A percentile compares a stretch with the other conserved stretches of the same genome.
Conservation (phyloP, 805 yeast genomes). For the Candida chilensis region DNA sequence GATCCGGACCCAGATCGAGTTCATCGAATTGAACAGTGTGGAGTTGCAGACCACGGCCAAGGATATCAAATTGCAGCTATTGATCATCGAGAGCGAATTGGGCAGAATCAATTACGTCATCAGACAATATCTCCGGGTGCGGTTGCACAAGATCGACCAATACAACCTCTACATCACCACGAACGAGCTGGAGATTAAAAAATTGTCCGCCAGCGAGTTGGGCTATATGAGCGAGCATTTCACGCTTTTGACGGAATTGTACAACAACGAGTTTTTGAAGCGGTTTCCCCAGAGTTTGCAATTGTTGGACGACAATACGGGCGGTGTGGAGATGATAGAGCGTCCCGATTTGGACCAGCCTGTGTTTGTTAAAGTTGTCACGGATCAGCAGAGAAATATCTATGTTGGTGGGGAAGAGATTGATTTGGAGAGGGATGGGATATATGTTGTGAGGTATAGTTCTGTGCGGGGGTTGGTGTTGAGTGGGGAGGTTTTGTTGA, state of each 20-base stretch:
- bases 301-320: slow-evolving; percentile 66
- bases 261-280: slow-evolving; percentile 56
- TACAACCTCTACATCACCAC: slow-evolving; percentile 52
- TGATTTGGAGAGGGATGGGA: slow-evolving; percentile 51
- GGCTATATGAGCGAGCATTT: slow-evolving; percentile 64
- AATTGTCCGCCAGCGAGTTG: slow-evolving; percentile 51
- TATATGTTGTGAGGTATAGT: slow-evolving; percentile 67
- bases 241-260: slow-evolving; percentile 51
- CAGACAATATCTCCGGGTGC: slow-evolving; percentile 72
- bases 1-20: slow-evolving; percentile 63
- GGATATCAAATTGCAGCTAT: slow-evolving; percentile 67
- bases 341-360: slow-evolving; percentile 70
- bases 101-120: slow-evolving; percentile 79
- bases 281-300: slow-evolving; percentile 63
- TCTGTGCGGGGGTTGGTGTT: slow-evolving; percentile 30
- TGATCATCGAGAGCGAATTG: slow-evolving; percentile 85
- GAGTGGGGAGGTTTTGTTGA: slow-evolving; percentile 30
- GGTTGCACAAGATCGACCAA: slow-evolving; percentile 69
- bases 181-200: slow-evolving; percentile 20
- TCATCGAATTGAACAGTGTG: slow-evolving; percentile 69
- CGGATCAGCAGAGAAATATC: slow-evolving; percentile 25
- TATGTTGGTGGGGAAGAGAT: slow-evolving; percentile 45
- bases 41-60: slow-evolving; percentile 56
- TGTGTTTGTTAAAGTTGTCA: slow-evolving; percentile 60
- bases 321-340: slow-evolving; percentile 65